Base-by-base conservation (phyloP, 805 yeast genomes). In the Cyberlindnera euphorbiiphila region DNA sequence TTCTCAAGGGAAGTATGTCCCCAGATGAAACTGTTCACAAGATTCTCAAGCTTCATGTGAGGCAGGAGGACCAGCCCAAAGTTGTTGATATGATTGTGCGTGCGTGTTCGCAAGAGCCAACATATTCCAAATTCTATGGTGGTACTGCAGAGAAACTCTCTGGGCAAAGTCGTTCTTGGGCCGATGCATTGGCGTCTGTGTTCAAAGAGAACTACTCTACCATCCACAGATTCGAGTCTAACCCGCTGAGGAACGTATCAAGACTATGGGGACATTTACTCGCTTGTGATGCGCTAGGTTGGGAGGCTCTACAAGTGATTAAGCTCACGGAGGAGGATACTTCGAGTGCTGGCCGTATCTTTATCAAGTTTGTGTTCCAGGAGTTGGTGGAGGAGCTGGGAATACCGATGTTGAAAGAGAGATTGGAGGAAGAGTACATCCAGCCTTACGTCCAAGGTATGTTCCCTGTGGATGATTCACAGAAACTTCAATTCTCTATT, bases 1-100 rank as follows among this genome's bases (percentile, higher is more conserved):
- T 91, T 0, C 65, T 93, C 9, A 87, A 85, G 81, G 86, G 96
- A 16, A 79, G 95, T 42, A 75, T 91, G 81, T 81, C 94, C 0
- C 78, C 89, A 5, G 95, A 86, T 48, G 98, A 93, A 65, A 91
- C 95, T 1, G 88, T 86, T 1, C 98, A 89, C 58, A 89, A 89
- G 57, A 61, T 93, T 6, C 49, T 85, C 27, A 74, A 72, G 51
- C 51, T 85, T 10, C 51, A 68, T 8, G 63, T 69, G 11, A 60
- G 64, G 1, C 55, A 49, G 11, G 56, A 65, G 8, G 67, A 73
- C 30, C 75, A 79, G 47, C 59, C 60, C 5, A 72, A 74, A 47
- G 66, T 86, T 11, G 78, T 75, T 7, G 88, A 83, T 47, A 83
- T 85, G 75, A 61, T 91, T 5, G 65, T 86, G 11, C 83, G 82